Base-by-base conservation (phyloP, 164 flowering plant species). In the Annona cherimola region DNA sequence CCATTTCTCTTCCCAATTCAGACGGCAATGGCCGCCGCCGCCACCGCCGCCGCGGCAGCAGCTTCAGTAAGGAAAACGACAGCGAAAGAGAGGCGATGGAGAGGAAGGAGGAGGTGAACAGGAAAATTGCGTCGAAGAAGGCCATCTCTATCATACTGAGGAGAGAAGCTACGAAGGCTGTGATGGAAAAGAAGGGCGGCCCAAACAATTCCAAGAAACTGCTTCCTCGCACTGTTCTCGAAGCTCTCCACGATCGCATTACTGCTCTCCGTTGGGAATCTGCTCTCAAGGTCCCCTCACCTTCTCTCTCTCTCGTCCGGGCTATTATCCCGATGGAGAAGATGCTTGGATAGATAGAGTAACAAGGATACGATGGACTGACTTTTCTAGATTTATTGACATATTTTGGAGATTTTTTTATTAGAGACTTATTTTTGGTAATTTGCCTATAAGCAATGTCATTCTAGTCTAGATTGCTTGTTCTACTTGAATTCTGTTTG, bases 201-300 rank as follows among this genome's bases (percentile, higher is more conserved):
- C 81, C 83, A 3, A 84, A 55, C 5, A 83, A 84, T 75, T 89
- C 97, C 2, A 94, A 88, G 81, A 87, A 74, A 74, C 83, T 92
- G 67, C 82, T 91, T 26, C 97, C 98, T 0, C 79, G 80, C 72
- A 92, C 99, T 63, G 93, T 94, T 8, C 95, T 94, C 12, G 97
- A 94, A 83, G 91, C 98, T 35, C 94, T 95, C 76, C 90, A 94
- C 45, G 99, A 94, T 72, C 75, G 99, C 14, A 85, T 94, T 69
- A 83, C 89, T 6, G 95, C 96, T 69, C 77, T 90, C 81, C 91
- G 97, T 1, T 94, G 97, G 97, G 94, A 92, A 44, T 94, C 99
- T 70, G 99, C 99, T 73, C 90, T 94, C 72, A 85, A 89, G 96
- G 98, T 91, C 44, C 4, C 55, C 45, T 9, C 19, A n/a, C 20